Evolutionary conservation across 2,329 filamentous ascomycete species (phyloP).

Genomic region (Fusarium sp.): DNA sequence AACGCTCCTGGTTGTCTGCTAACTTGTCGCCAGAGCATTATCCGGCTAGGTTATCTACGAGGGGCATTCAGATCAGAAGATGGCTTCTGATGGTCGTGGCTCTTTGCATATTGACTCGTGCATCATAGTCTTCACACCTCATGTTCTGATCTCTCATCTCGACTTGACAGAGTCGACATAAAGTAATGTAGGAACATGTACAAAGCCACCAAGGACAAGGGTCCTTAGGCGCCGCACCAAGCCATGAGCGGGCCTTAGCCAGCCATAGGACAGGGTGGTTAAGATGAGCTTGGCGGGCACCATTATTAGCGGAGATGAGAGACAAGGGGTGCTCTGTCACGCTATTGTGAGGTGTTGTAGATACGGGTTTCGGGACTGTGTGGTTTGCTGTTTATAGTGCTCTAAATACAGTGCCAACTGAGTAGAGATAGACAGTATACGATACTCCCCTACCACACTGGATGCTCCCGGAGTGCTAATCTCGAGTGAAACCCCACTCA

Average conservation of each 20-base stretch:
- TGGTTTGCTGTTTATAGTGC: rapidly evolving
- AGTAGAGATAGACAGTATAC: background rate
- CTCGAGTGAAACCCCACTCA: conserved; percentile 54
- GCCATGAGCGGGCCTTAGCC: conserved; percentile 29
- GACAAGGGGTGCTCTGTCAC: conserved; percentile 28
- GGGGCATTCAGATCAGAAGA: background rate
- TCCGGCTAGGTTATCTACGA: background rate
- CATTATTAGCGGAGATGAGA: conserved; percentile 46
- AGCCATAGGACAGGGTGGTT: conserved; percentile 39
- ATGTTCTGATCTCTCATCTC: conserved; percentile 11
- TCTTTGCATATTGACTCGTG: background rate
- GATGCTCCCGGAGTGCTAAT: conserved; percentile 51
- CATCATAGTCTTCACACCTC: background rate
- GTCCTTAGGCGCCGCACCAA: conserved; percentile 40
- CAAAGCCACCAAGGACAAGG: conserved; percentile 23
- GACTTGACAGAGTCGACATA: conserved; percentile 7
- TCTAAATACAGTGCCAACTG: background rate
- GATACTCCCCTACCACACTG: conserved; percentile 43
- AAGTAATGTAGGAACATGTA: conserved; percentile 21
- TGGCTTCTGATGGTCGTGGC: background rate
- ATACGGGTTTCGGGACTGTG: background rate
- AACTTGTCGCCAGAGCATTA: background rate
- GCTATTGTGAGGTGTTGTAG: conserved; percentile 21
- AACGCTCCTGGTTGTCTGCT: background rate
- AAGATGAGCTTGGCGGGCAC: conserved; percentile 46